Evolutionary conservation across 164 flowering plant species (phyloP), one percentile per base, ranked within the genome.

Genomic region (Santalum album): DNA sequence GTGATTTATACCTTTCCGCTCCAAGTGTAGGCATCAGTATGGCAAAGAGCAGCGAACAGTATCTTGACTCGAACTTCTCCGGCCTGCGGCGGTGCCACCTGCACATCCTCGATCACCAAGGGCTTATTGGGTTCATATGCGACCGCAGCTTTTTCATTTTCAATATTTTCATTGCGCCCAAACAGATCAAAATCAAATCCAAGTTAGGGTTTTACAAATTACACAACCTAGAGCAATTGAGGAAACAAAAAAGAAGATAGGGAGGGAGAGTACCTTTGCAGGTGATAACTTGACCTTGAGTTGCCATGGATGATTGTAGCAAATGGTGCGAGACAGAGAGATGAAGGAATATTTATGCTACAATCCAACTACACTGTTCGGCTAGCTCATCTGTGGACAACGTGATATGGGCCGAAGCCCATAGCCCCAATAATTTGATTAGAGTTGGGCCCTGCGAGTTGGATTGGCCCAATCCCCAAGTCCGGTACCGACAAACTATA

Each of bases 11-110:
- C 99, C 96, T 92, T 84, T 56, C 97, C 99, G 49, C 96, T 76
- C 99, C 99, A 92, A 34, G 97, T 89, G 59, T 92, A 92, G 45
- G 96, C 90, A 57, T 92, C 99, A 40, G 99, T 89, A 68, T 92
- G 99, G 67, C 99, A 92, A 50, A 92, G 91, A 61, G 99, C 97
- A 21, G 99, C 78, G 76, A 56, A 92, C 27, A 87, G 72, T 22
- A 92, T 82, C 82, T 92, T 74, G 68, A 92, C 58, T 16, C 97
- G 83, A 36, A 88, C 98, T 56, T 91, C 98, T 3, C 95, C 95
- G 38, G 95, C 92, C 59, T 91, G 96, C 1, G 98, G 98, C 34
- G 98, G 95, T 16, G 85, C 95, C 42, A 91, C 98, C 75, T 91
- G 79, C 21, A 91, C 83, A 19, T 82, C 85, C 61, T 82, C 81